Base-by-base conservation (phyloP, 2,329 filamentous ascomycete genomes). In the Corinectria fuckeliana region DNA sequence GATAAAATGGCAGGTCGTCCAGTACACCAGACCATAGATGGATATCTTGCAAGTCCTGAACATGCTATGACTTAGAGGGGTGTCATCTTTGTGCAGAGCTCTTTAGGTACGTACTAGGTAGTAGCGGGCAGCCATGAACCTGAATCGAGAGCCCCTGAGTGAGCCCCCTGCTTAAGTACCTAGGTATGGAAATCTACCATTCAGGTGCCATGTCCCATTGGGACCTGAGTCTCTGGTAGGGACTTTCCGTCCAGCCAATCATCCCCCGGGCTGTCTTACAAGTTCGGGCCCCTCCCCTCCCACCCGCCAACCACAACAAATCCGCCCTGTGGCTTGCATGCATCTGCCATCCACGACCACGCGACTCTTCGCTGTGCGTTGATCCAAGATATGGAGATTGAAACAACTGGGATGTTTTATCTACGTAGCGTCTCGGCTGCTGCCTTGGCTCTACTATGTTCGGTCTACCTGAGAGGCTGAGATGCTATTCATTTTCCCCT, bases 301-400 rank as follows among this genome's bases (percentile, higher is more conserved):
- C 49, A 41, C 38, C 50, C 39, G 20, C 42, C 44, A 23, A 23
- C 30, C 34, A 41, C 44, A 16, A n/a, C n/a, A n/a, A n/a, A 30
- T 47, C 39, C 25, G 38, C 34, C 50, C 26, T 41, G 47, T 45
- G 48, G 45, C 50, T 44, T 53, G 36, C 42, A 54, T 53, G 50
- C 56, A 50, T 54, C 39, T 47, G 41, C 38, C 38, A 25, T 32
- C 23, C 16, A 50, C 39, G 44, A 54, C 56, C 56, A 59, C 50
- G 56, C 50, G 50, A 54, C 56, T 55, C 25, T 48, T 14, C 32
- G 25, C n/a, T n/a, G n/a, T n/a, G n/a, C n/a, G n/a, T n/a, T n/a
- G n/a, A n/a, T n/a, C n/a, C n/a, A n/a, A 36, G 7, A 44, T 28
- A 58, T 58, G 23, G 56, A 28, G 18, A 32, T 53, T 53, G 50